Base-by-base conservation (phyloP, 352 stramenopile species). In the Pythium plurisporium region DNA sequence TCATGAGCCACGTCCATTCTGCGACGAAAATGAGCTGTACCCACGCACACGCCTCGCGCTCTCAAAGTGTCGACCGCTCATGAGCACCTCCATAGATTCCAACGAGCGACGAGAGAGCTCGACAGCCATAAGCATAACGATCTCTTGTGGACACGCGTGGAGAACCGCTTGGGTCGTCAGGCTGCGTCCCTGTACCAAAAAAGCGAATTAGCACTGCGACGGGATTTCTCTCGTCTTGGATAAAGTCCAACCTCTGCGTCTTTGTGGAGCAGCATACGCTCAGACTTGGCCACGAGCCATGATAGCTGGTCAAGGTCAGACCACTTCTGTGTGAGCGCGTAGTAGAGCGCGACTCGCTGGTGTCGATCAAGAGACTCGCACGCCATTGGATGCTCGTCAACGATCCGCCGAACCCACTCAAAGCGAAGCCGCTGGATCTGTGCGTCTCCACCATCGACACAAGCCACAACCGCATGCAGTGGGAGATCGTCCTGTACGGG, bases 91-190 rank as follows among this genome's bases (percentile, higher is more conserved):
- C 3, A 79, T 40, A 2, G 52, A 42, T 1, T 45, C 3, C 1
- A 80, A 40, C 25, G 53, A 75, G 65, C 12, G 31, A 7, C 60
- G 59, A 5, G 76, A 70, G 19, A 76, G 50, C 3, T 72, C 67
- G 29, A 90, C 79, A 3, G 79, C 77, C 31, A 91, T 77, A 19
- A 76, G 69, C 33, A 89, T 65, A 4, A 77, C 34, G 17, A 88
- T 59, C 31, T 87, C 72, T 36, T 82, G 65, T 2, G 74, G 63
- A 44, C 75, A 82, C 0, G 51, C 45, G 48, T 76, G 59, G 41
- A 64, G 27, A 19, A 83, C 62, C 0, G 77, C 82, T 27, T 86
- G 71, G 9, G 67, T 62, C 33, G 81, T 33, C 2, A 86, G 6
- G 45, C 64, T 72, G 2, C 72, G 45, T 14, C 76, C 79, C 53